Base-by-base conservation (phyloP, 768 basidiomycete species). In the Pisolithus tinctorius region DNA sequence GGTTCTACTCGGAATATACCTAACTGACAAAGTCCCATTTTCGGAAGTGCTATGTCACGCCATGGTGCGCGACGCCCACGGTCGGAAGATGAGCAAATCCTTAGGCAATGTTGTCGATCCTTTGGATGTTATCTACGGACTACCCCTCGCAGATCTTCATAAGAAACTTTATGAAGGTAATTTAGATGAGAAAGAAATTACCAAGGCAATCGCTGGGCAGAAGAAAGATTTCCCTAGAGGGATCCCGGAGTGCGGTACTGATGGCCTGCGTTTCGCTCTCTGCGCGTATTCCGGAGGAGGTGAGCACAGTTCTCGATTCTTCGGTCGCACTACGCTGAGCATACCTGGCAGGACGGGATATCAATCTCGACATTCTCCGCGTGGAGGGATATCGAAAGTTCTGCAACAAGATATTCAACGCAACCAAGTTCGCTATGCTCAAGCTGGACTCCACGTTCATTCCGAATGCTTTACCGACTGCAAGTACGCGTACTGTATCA, bases 391-490 rank as follows among this genome's bases (percentile, higher is more conserved):
- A 98, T 69, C 84, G 96, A 69, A 98, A 98, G 70, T 99, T 99
- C 76, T 98, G 96, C 75, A 99, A 99, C 75, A 98, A 98, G 75
- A 83, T 98, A 26, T 98, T 95, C 79, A 99, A 99, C 64, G 96
- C 96, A 1, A 97, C 93, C 45, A 94, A 94, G 69, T 98, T 99
- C 60, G 95, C 94, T n/a, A 93, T 98, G 88, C 82, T 97, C 67
- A 95, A 95, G 72, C 75, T 99, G 30, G 93, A 93, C 51, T 82
- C 82, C 38, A 69, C 75, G 39, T 98, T 96, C 60, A 81, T 86
- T 29, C 93, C 95, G 14, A 74, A 81, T 53, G 71, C 82, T 1
- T 72, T 76, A 3, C 71, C 82, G 11, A 82, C 86, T 78, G 93
- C 89, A 52, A 43, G 74, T 60, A 3, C 4, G 49, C 34, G 3